These are phyloP conservation scores for Globisporangium alternatum DNA, from an alignment of 352 stramenopile species.

Conservation along the genomic window DNA sequence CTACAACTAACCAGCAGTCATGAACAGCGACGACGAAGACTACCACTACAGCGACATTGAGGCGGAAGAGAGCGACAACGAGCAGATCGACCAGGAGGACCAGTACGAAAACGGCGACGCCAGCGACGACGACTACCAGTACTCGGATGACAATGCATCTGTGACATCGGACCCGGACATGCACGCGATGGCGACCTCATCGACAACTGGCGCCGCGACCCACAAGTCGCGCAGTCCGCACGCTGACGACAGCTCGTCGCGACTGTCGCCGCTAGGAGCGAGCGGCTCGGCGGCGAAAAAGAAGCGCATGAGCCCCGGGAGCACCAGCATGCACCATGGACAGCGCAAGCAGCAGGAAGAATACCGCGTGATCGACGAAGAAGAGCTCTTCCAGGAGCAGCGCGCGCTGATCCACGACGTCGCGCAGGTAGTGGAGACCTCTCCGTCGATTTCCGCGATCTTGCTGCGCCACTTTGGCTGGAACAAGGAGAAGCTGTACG, in stretches of 20 bases:
- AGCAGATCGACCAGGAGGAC: slow-evolving; percentile 20
- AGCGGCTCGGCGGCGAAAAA: slow-evolving; percentile 58
- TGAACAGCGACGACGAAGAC: slow-evolving; percentile 49
- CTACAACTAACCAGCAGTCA: slow-evolving; percentile 3
- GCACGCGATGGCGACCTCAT: slow-evolving; percentile 7
- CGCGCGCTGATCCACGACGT: slow-evolving; percentile 64
- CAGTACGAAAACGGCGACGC: slow-evolving; percentile 15
- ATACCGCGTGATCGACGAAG: slow-evolving; percentile 84
- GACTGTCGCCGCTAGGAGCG: slow-evolving; percentile 35
- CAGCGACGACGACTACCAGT: slow-evolving; percentile 55
- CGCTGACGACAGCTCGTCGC: slow-evolving; percentile 22
- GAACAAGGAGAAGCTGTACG: slow-evolving; percentile 91
- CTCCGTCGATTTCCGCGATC: slow-evolving; percentile 52
- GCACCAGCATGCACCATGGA: slow-evolving; percentile 29
- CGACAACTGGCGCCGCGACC: neutral
- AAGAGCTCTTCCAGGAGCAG: slow-evolving; percentile 74
- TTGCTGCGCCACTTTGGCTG: slow-evolving; percentile 84
- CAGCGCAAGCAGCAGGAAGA: slow-evolving; percentile 32
- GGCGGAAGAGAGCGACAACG: slow-evolving; percentile 41
- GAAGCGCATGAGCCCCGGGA: slow-evolving; percentile 51
- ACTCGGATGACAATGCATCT: slow-evolving; percentile 56
- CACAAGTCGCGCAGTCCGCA: slow-evolving; percentile 33
- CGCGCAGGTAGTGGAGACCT: slow-evolving; percentile 73
- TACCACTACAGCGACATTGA: slow-evolving; percentile 85
- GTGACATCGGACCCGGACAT: slow-evolving; percentile 23